A percentile compares a stretch with the other conserved stretches of the same genome.
These are phyloP conservation scores for Cercospora sp. DNA, from an alignment of 2,329 filamentous ascomycete genomes.

Conservation along the genomic window DNA sequence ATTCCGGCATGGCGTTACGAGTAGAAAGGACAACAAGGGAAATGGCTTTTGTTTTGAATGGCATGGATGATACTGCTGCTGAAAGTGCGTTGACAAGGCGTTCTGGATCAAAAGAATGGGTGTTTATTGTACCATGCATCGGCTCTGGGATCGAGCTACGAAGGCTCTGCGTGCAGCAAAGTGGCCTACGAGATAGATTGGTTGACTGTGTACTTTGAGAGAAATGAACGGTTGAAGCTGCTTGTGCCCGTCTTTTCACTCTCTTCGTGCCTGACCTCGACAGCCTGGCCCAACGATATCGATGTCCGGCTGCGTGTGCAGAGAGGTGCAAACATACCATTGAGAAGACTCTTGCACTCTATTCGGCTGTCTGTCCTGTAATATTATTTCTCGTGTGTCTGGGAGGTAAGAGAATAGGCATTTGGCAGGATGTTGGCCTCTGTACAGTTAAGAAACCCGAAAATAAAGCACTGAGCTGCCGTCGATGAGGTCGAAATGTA, in stretches of 20 bases:
- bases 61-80: slow-evolving; percentile 18
- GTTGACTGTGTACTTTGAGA: not conserved
- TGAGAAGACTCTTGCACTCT: not conserved
- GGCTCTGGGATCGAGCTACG: slow-evolving; percentile 13
- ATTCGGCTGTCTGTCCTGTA: not conserved
- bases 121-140: slow-evolving; percentile 12
- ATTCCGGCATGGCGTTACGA: slow-evolving; percentile 27
- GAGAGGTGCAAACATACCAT: not conserved
- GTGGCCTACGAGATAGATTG: not conserved
- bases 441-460: no score
- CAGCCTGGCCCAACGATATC: no score
- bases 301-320: not conserved
- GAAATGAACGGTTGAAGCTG: not conserved
- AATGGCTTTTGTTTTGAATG: slow-evolving; percentile 8
- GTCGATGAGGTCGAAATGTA: no score
- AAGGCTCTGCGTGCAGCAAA: slow-evolving; percentile 2
- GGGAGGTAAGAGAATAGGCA: no score
- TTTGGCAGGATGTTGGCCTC: no score
- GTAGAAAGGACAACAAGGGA: slow-evolving; percentile 19
- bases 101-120: slow-evolving; percentile 4
- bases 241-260: not conserved
- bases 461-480: no score
- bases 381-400: not conserved
- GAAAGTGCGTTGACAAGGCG: slow-evolving; percentile 12
- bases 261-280: no score